Base-by-base conservation (phyloP, 1,284 basidiomycete genomes). In the Psilocybe mexicana region DNA sequence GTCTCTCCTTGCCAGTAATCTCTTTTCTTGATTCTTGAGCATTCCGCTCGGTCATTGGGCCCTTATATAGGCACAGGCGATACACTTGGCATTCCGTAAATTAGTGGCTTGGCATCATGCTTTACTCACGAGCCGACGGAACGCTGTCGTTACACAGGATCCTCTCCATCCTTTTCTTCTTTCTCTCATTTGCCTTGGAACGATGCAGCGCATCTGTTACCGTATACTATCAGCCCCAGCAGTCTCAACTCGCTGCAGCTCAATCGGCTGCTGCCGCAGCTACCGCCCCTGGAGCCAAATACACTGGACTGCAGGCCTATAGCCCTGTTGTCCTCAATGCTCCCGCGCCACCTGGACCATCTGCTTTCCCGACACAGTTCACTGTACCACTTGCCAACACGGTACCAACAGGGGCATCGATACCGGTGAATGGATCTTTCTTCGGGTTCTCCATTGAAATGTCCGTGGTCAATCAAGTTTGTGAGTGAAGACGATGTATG, bases 381-480 rank as follows among this genome's bases (percentile, higher is more conserved):
- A 61, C 66, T 10, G 64, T 84, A 7, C 72, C 76, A 55, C 65
- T 85, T 8, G 68, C 73, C 42, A 74, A 67, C 26, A 74, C 73
- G n/a, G 73, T 70, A 2, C 75, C 79, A 40, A 58, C 64, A 1
- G 76, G 76, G 1, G 69, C 82, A 3, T 85, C 81, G 2, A 85
- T 87, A 43, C 72, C 75, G 6, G 82, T 84, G 62, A 72, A 73
- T 38, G 87, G 87, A 10, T 79, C 82, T 44, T 90, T 90, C 63
- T 75, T 84, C 51, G 88, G 89, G 0, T 89, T 90, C 65, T 87
- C 85, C 0, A 76, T 92, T 51, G 89, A 91, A 71, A 80, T 90
- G 76, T 88, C 86, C 30, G 85, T 91, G 11, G 82, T 82, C 1
- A 80, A 82, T 60, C 81, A 84, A 73, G 74, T 88, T 48, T 70